Percentiles rank a stretch among this genome's conserved stretches.
Conservation (phyloP, 2,329 filamentous ascomycete genomes). For the Fonsecaea nubica region DNA sequence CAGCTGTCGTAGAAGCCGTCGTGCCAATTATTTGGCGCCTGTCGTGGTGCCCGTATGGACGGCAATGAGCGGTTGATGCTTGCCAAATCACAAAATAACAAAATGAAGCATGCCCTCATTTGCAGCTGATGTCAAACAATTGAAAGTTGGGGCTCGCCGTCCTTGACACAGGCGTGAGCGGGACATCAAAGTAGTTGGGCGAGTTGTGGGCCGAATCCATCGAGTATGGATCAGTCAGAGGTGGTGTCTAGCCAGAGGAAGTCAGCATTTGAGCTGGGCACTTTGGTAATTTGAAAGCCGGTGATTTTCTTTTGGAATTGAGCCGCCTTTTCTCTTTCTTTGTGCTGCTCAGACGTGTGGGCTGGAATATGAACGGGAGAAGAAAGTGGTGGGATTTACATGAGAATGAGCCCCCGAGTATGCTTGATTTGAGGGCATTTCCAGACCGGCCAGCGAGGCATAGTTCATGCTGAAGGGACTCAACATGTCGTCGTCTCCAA, state of each 20-base stretch:
- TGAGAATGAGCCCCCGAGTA: constrained; percentile 49
- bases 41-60: neutral
- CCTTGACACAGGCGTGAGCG: constrained; percentile 51
- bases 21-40: neutral
- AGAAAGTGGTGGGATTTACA: constrained; percentile 50
- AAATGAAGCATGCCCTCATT: constrained; percentile 16
- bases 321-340: constrained; percentile 23
- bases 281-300: constrained; percentile 26
- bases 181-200: constrained; percentile 48
- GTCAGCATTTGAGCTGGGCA: constrained; percentile 38
- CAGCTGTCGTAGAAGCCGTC: constrained; percentile 6
- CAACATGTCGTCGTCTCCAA: constrained; percentile 62
- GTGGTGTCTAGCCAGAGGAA: constrained; percentile 45
- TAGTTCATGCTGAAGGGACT: constrained; percentile 68
- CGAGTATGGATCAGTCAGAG: constrained; percentile 47
- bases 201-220: constrained; percentile 54
- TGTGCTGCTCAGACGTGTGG: constrained; percentile 34
- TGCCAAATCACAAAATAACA: neutral
- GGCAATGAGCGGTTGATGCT: constrained; percentile 9
- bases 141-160: constrained; percentile 50
- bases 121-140: constrained; percentile 37
- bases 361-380: constrained; percentile 36
- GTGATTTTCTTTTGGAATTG: constrained; percentile 13
- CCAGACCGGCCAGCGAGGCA: constrained; percentile 64
- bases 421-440: constrained; percentile 52